These are phyloP conservation scores for Termitomyces sp. DNA, from an alignment of 768 basidiomycete species.

Conservation along the genomic window DNA sequence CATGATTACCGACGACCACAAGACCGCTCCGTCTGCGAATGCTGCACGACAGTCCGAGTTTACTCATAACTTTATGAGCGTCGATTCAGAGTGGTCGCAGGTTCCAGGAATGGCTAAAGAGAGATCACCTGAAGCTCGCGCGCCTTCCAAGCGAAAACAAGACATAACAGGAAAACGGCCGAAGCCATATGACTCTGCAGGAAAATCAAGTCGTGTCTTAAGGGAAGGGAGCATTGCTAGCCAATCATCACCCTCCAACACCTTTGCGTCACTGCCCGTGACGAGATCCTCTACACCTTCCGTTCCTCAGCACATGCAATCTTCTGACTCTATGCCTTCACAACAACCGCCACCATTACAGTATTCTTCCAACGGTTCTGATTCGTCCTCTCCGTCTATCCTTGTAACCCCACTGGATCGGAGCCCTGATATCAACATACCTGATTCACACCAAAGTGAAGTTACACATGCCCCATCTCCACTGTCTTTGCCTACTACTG, in stretches of 20 bases:
- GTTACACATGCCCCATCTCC: conserved; percentile 22
- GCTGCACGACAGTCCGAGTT: conserved; percentile 26
- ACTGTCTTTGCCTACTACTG: conserved; percentile 18
- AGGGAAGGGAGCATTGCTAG: conserved; percentile 54
- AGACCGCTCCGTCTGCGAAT: conserved; percentile 49
- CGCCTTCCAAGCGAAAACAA: conserved; percentile 48
- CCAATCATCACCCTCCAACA: conserved; percentile 40
- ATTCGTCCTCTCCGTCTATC: conserved; percentile 42
- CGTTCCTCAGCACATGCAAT: conserved; percentile 23
- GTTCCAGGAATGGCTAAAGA: conserved; percentile 22
- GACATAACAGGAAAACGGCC: conserved; percentile 50
- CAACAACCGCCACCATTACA: conserved; percentile 30
- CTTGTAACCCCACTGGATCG: conserved; percentile 39
- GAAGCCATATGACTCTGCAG: conserved; percentile 62
- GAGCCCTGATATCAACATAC: conserved; percentile 33
- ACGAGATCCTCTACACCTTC: conserved; percentile 43
- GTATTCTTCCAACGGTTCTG: conserved; percentile 35
- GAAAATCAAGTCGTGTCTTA: conserved; percentile 38
- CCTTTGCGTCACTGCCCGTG: conserved; percentile 36
- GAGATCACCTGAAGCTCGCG: conserved; percentile 28
- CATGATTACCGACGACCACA: conserved; percentile 99
- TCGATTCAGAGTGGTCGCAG: conserved; percentile 49
- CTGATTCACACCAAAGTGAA: conserved; percentile 22
- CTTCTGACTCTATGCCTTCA: conserved; percentile 21
- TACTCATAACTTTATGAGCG: conserved; percentile 23